Evolutionary conservation across 2,329 filamentous ascomycete species (phyloP).

Genomic region (Xylariaceae sp.): DNA sequence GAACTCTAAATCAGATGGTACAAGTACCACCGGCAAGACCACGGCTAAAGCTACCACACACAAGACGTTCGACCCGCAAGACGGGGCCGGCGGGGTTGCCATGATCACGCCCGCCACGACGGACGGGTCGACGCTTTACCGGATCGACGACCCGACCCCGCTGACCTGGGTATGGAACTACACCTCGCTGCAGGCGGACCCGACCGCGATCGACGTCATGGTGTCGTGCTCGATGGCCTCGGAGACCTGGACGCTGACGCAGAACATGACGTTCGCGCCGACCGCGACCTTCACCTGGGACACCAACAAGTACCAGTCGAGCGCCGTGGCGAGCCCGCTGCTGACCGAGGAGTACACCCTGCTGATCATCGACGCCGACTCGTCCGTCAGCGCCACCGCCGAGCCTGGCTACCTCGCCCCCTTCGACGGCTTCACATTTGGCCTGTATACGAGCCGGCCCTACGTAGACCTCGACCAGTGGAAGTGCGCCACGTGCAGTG

Average conservation of each 20-base stretch:
- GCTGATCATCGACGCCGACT: slow-evolving; percentile 62
- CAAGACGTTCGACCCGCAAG: slow-evolving; percentile 48
- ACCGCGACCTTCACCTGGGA: slow-evolving; percentile 61
- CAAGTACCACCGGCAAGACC: slow-evolving; percentile 35
- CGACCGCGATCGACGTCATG: slow-evolving; percentile 63
- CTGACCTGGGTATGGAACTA: slow-evolving; percentile 69
- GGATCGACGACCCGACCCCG: slow-evolving; percentile 55
- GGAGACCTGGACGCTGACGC: slow-evolving; percentile 62
- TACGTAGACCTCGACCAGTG: slow-evolving; percentile 58
- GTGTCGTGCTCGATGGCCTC: slow-evolving; percentile 56
- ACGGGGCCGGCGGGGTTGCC: slow-evolving; percentile 54
- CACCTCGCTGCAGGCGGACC: slow-evolving; percentile 60
- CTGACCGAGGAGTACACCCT: slow-evolving; percentile 61
- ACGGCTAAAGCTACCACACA: slow-evolving; percentile 32
- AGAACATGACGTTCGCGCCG: slow-evolving; percentile 63
- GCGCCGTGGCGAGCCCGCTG: slow-evolving; percentile 50
- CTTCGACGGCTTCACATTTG: slow-evolving; percentile 55
- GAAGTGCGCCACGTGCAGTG: slow-evolving; percentile 61
- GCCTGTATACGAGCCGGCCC: slow-evolving; percentile 56
- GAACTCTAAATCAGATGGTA: slow-evolving; percentile 32
- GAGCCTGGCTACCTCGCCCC: slow-evolving; percentile 59
- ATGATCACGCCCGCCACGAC: slow-evolving; percentile 56
- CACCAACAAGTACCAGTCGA: slow-evolving; percentile 53
- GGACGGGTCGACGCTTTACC: slow-evolving; percentile 55
- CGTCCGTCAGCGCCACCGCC: slow-evolving; percentile 51